phyloP scores from a whole-genome alignment of 78 protist species.

The Dictyostelium purpureum region DNA sequence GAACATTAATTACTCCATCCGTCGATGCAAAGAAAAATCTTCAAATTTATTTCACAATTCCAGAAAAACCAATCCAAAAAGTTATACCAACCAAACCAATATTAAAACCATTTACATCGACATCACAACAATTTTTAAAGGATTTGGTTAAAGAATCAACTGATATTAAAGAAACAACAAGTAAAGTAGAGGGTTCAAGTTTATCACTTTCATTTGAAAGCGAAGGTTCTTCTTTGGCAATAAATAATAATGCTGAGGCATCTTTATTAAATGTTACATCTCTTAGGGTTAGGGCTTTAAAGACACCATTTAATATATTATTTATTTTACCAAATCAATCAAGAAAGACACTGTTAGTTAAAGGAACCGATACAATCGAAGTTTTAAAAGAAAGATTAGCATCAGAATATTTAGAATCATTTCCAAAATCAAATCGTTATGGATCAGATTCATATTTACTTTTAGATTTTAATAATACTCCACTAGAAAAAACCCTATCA shows the following conservation, averaged over 20 bases:
- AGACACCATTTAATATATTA: constrained; percentile 23
- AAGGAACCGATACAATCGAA: constrained; percentile 47
- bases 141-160: not conserved
- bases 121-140: constrained; percentile 12
- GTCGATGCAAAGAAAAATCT: constrained; percentile 16
- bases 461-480: constrained; percentile 28
- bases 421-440: not conserved
- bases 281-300: constrained; percentile 24
- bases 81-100: not conserved
- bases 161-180: not conserved
- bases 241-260: too few relatives aligned
- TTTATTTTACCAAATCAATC: constrained; percentile 62
- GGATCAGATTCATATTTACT: constrained; percentile 38
- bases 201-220: not conserved
- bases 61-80: not conserved
- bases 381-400: constrained; percentile 18
- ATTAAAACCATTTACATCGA: not conserved
- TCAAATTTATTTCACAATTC: constrained; percentile 28
- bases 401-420: not conserved
- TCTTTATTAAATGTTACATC: constrained; percentile 18
- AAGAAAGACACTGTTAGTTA: not conserved
- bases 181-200: not conserved
- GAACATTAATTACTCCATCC: constrained; percentile 1
- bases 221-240: not conserved
- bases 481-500: constrained; percentile 27